Evolutionary conservation across 1,284 basidiomycete species (phyloP).

Genomic region (Irpex rosettiformis): DNA sequence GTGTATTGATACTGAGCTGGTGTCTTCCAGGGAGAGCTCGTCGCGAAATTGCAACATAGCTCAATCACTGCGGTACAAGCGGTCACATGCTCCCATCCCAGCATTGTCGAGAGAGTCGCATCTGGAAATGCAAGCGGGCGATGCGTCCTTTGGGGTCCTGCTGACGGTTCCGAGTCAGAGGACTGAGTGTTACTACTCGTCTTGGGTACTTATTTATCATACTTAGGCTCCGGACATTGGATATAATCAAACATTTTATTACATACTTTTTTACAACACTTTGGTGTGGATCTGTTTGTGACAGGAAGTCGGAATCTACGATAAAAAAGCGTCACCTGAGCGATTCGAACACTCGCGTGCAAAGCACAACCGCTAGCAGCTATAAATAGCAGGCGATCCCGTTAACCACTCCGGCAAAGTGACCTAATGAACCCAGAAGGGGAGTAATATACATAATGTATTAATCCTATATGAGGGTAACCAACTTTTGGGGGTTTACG

Average conservation of each 20-base stretch:
- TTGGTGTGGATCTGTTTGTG: no score
- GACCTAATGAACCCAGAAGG: slow-evolving; percentile 39
- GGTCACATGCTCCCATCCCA: slow-evolving; percentile 83
- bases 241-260: no score
- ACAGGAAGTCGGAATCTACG: no score
- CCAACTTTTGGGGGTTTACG: not conserved
- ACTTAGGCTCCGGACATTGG: no score
- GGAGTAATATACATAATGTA: not conserved
- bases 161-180: no score
- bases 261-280: no score
- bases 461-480: not conserved
- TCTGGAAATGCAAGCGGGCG: slow-evolving; percentile 76
- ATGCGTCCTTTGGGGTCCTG: slow-evolving; percentile 75
- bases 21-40: slow-evolving; percentile 53
- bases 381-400: slow-evolving; percentile 79
- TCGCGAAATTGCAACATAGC: slow-evolving; percentile 58
- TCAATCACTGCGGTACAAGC: slow-evolving; percentile 77
- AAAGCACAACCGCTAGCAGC: slow-evolving; percentile 59
- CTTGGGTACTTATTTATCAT: no score
- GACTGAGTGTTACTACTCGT: no score
- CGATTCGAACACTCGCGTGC: slow-evolving; percentile 83
- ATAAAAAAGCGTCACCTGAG: slow-evolving; percentile 73
- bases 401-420: slow-evolving; percentile 93
- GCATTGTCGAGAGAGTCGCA: slow-evolving; percentile 62
- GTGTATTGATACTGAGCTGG: not conserved